A percentile compares a stretch with the other conserved stretches of the same genome.
Conservation (phyloP, 2,329 filamentous ascomycete species). For the Periconia sp. region DNA sequence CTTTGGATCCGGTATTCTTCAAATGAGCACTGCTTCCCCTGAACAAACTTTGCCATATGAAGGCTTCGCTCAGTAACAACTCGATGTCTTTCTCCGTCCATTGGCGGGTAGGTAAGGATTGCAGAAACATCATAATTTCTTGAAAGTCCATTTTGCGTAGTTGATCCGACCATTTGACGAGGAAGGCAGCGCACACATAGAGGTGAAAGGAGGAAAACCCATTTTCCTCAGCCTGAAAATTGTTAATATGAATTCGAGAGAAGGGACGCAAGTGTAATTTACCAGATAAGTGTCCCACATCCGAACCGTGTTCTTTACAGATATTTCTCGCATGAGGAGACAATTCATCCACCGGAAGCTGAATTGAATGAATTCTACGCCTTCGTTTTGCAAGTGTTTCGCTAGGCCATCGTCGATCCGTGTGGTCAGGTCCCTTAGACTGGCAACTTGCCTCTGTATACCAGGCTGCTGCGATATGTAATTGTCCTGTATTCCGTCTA, state of each 20-base stretch:
- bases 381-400: constrained; percentile 85
- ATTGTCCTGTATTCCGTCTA: constrained; percentile 99
- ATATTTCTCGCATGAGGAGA: constrained; percentile 95
- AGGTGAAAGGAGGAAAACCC: constrained; percentile 98
- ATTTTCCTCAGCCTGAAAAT: constrained; percentile 84
- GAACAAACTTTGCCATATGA: constrained; percentile 98
- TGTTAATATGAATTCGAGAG: constrained; percentile 13
- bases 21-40: constrained; percentile 92
- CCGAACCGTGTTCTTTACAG: constrained; percentile 91
- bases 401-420: constrained; percentile 83
- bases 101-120: constrained; percentile 84
- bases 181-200: constrained; percentile 95
- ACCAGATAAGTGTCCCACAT: constrained; percentile 99
- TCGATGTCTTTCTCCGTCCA: constrained; percentile 99
- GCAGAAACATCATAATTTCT: constrained; percentile 99
- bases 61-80: constrained; percentile 90
- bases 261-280: constrained; percentile 33
- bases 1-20: constrained; percentile 40
- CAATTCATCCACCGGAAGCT: constrained; percentile 99
- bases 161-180: constrained; percentile 97
- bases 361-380: constrained; percentile 98
- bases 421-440: constrained; percentile 84
- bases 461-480: constrained; percentile 98
- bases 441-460: constrained; percentile 90
- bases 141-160: constrained; percentile 97